Percentiles rank a stretch among this genome's conserved stretches.
These are phyloP conservation scores for Eimeria zaria DNA, from an alignment of 169 alveolate species.

Conservation along the genomic window DNA sequence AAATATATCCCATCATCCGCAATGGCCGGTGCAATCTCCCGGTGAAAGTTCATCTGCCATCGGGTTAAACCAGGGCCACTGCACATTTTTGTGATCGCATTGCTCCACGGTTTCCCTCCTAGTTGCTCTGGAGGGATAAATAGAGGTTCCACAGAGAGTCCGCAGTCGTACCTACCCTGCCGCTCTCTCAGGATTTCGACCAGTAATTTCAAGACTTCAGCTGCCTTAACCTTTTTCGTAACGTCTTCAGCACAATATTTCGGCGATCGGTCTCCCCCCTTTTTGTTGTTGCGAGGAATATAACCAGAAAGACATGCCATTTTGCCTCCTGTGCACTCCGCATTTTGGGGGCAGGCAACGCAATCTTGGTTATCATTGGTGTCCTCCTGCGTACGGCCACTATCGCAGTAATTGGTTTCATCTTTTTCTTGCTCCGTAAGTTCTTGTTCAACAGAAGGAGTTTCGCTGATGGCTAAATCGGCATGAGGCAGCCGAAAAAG, in stretches of 20 bases:
- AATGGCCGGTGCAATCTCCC: conserved; percentile 36
- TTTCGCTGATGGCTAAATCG: background rate
- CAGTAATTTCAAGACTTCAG: conserved; percentile 2
- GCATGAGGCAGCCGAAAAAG: background rate
- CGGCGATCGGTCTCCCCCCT: background rate
- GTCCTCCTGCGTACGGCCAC: background rate
- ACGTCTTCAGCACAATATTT: background rate
- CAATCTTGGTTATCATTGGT: background rate
- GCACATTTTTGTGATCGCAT: conserved; percentile 22
- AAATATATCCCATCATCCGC: conserved; percentile 35
- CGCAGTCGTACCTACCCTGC: conserved; percentile 65
- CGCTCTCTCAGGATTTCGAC: background rate
- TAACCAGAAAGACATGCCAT: conserved; percentile 24
- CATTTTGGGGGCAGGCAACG: conserved; percentile 43
- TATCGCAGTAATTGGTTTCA: conserved; percentile 15
- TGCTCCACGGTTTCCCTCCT: conserved; percentile 57
- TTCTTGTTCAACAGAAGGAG: background rate
- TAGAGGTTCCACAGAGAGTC: conserved; percentile 39
- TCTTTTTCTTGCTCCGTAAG: background rate
- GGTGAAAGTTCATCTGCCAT: conserved; percentile 59
- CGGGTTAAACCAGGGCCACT: conserved; percentile 38
- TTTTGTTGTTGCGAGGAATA: background rate
- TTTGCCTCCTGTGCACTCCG: conserved; percentile 17
- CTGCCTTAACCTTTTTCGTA: conserved; percentile 22
- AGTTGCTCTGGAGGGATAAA: conserved; percentile 24